Conservation (phyloP, 306 rosid species). For the cucumber (Cucumis sativus) region DNA sequence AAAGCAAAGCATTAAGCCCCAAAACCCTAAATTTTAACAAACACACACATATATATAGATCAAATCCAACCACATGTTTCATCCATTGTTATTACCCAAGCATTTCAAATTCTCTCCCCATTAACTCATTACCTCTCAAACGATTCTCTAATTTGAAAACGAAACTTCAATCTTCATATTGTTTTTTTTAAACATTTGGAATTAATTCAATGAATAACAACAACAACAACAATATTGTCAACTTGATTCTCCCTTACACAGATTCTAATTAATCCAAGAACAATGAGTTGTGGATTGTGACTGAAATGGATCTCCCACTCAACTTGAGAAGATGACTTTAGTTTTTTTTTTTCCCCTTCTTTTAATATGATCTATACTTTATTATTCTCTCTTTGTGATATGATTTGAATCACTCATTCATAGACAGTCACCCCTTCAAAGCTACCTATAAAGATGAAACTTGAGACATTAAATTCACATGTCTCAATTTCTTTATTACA, state of each 20-base stretch:
- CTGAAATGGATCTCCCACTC: slow-evolving; percentile 8
- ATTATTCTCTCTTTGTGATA: background rate
- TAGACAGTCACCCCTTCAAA: background rate
- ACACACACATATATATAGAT: too few species aligned
- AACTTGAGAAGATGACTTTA: background rate
- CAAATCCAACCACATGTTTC: background rate
- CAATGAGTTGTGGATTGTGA: background rate
- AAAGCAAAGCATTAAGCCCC: background rate
- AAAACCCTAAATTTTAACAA: background rate
- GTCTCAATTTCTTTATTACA: background rate
- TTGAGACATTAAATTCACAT: slow-evolving; percentile 1
- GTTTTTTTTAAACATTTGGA: background rate
- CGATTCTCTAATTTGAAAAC: background rate
- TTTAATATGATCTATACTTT: background rate
- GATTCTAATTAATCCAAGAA: background rate
- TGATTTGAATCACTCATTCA: background rate
- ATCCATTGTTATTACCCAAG: background rate
- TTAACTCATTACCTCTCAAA: background rate
- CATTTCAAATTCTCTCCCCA: background rate
- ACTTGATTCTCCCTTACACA: background rate
- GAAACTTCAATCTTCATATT: background rate
- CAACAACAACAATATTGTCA: background rate
- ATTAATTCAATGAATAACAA: background rate
- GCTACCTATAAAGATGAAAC: background rate
- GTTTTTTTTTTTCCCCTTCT: background rate